Base-by-base conservation (phyloP, 2,329 filamentous ascomycete species). In the Nemania sp. region DNA sequence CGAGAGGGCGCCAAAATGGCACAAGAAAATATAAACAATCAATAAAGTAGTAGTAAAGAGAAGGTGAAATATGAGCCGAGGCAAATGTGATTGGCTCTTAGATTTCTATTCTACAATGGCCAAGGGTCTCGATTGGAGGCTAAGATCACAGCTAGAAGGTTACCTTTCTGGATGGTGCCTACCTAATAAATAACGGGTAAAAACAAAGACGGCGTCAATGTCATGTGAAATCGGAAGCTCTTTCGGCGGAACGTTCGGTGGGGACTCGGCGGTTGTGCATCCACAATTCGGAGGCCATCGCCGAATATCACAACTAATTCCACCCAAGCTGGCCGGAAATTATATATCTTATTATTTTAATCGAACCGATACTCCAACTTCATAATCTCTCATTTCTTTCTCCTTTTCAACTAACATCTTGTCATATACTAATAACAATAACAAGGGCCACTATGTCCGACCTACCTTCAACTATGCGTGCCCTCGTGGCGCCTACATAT, bases 401-500 rank as follows among this genome's bases (percentile, higher is more conserved):
- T 35, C 6, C 7, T 35, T 35, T 7, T n/a, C n/a, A n/a, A n/a
- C n/a, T n/a, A n/a, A n/a, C n/a, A 5, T 27, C 24, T 22, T 22
- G 32, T 49, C 22, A 7, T 35, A n/a, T n/a, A 2, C 20, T 35
- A 1, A 15, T 45, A 24, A 4, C 15, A 47, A 13, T 1, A 2
- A 20, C 18, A 38, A 20, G 13, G 13, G 1, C 32, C 20, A 65
- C n/a, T 8, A 68, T 68, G 66, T 20, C 66, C 18, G 24, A 49
- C 4, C 45, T 68, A 49, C 66, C 66, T 5, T 26, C 69, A 5
- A 83, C 78, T 1, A 85, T 83, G 81, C 81, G 82, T 67, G 79
- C 82, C 5, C 79, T 86, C 43, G 79, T 82, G 15, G 81, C 82
- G 29, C 80, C 77, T 0, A 81, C 77, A 51, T 79, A 80, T 63